Conservation (phyloP, 2,329 filamentous ascomycete species). For the Pyrenochaeta sp. region DNA sequence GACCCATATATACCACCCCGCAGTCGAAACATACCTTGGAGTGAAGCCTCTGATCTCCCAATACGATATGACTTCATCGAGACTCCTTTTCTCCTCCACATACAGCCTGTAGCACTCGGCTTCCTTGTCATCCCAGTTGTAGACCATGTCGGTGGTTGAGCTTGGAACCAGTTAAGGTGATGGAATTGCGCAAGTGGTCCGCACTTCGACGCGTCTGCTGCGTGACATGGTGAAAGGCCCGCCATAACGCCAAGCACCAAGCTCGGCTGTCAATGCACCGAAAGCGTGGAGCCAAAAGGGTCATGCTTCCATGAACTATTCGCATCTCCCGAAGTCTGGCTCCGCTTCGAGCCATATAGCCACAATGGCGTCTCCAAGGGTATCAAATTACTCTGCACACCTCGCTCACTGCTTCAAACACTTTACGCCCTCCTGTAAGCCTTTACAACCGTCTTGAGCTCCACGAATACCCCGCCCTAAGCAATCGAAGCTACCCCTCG, state of each 20-base stretch:
- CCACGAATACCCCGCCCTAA: constrained; percentile 9
- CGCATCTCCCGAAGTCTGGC: constrained; percentile 24
- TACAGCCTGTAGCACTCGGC: constrained; percentile 75
- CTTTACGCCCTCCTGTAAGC: not conserved
- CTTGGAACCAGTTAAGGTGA: not conserved
- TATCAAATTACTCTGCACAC: not conserved
- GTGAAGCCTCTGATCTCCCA: constrained; percentile 70
- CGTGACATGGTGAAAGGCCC: constrained; percentile 24
- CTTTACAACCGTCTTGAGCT: constrained; percentile 4
- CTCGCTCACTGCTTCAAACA: not conserved
- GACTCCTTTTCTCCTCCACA: constrained; percentile 75
- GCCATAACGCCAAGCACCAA: constrained; percentile 31
- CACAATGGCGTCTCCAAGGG: constrained; percentile 15
- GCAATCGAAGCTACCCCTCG: not conserved
- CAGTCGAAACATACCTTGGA: constrained; percentile 66
- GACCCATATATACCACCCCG: constrained; percentile 24
- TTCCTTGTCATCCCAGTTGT: constrained; percentile 73
- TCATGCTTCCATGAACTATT: constrained; percentile 16
- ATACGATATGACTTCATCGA: constrained; percentile 78
- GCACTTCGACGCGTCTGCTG: constrained; percentile 13
- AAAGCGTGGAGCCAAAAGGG: constrained; percentile 8
- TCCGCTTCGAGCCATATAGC: constrained; percentile 20
- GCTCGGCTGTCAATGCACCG: constrained; percentile 22
- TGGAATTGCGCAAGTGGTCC: constrained; percentile 29
- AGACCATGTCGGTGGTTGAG: constrained; percentile 45